phyloP scores from a whole-genome alignment of 495 filamentous ascomycete genomes.

The Annulohypoxylon moriforme region DNA sequence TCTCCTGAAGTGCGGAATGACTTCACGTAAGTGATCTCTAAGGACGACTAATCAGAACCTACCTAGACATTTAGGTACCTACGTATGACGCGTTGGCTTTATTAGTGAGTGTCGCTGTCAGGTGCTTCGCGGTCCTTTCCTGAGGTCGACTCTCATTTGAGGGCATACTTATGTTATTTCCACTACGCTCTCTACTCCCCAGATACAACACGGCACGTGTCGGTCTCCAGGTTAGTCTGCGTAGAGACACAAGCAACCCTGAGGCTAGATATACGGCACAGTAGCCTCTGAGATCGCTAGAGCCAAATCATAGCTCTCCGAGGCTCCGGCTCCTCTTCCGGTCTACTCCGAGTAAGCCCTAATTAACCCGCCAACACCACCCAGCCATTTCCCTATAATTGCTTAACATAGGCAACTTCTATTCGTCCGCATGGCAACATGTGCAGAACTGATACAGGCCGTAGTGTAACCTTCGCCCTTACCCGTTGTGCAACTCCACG shows the following conservation, averaged over 20 bases:
- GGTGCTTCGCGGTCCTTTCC: background rate
- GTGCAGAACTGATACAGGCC: background rate
- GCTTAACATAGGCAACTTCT: background rate
- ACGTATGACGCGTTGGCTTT: background rate
- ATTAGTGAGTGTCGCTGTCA: background rate
- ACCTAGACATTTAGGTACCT: background rate
- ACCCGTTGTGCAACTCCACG: background rate
- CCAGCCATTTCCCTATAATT: slow-evolving; percentile 4
- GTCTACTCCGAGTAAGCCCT: background rate
- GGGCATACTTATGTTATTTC: background rate
- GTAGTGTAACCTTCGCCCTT: slow-evolving; percentile 11
- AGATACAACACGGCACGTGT: background rate
- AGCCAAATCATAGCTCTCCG: background rate
- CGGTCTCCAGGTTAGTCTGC: background rate
- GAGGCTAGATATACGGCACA: background rate
- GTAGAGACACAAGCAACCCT: background rate
- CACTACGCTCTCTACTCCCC: background rate
- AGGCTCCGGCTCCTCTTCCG: slow-evolving; percentile 3
- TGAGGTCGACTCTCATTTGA: background rate
- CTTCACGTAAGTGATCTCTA: background rate
- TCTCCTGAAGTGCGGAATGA: background rate
- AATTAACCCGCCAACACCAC: slow-evolving; percentile 2
- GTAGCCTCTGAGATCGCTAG: background rate
- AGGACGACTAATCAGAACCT: background rate
- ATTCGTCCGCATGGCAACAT: background rate